A percentile compares a stretch with the other conserved stretches of the same genome.
Conservation (phyloP, 2,329 filamentous ascomycete species). For the Zymoseptoria tritici region DNA sequence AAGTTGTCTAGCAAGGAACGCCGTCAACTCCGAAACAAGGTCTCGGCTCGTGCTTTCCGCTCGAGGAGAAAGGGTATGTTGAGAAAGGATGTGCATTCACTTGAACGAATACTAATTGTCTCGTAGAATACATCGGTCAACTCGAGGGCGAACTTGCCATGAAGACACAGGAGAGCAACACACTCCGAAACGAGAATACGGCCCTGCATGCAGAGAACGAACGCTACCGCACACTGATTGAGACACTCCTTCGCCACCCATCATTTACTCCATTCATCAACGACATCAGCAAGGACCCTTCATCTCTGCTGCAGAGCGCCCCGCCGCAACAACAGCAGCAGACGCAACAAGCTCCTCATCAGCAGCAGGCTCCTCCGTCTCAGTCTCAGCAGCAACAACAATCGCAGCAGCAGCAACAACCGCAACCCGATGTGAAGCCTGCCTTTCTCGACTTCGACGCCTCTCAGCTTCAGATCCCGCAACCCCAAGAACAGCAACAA, state of each 20-base stretch:
- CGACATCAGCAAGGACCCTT: slow-evolving; percentile 35
- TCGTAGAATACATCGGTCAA: slow-evolving; percentile 86
- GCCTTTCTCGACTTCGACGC: slow-evolving; percentile 33
- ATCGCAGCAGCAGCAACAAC: slow-evolving; percentile 26
- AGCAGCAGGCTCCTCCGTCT: slow-evolving; percentile 14
- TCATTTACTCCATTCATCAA: slow-evolving; percentile 42
- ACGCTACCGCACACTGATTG: slow-evolving; percentile 57
- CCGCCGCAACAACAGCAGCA: slow-evolving; percentile 20
- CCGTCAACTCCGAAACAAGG: slow-evolving; percentile 95
- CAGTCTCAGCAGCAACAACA: slow-evolving; percentile 24
- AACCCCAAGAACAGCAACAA: slow-evolving; percentile 21
- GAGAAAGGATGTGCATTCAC: not conserved
- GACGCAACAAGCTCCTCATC: slow-evolving; percentile 20
- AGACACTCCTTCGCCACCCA: slow-evolving; percentile 56
- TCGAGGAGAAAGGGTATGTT: slow-evolving; percentile 91
- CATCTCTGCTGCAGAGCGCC: slow-evolving; percentile 19
- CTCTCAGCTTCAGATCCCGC: slow-evolving; percentile 29
- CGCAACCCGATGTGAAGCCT: slow-evolving; percentile 27
- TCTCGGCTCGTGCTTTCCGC: slow-evolving; percentile 93
- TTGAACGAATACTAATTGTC: slow-evolving; percentile 42
- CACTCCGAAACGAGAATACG: slow-evolving; percentile 67
- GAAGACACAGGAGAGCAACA: slow-evolving; percentile 76
- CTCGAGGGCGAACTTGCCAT: slow-evolving; percentile 81
- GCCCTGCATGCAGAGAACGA: slow-evolving; percentile 56
- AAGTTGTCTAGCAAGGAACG: slow-evolving; percentile 98